A percentile compares a stretch with the other conserved stretches of the same genome.
Evolutionary conservation across 768 basidiomycete genomes (phyloP).

Genomic region (Scleroderma citrinum): DNA sequence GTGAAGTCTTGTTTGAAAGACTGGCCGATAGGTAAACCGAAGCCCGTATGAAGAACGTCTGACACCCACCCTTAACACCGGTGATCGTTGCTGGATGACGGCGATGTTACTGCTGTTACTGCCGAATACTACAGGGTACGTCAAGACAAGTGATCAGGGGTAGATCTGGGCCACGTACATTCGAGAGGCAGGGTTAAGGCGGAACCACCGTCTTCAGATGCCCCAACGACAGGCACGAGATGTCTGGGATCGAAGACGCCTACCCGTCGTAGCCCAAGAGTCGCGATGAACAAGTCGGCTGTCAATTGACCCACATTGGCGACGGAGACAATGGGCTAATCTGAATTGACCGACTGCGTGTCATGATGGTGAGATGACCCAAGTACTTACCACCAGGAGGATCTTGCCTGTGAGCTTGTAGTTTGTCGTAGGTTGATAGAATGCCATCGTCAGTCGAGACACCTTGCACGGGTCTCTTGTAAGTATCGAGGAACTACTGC

Average conservation of each 20-base stretch:
- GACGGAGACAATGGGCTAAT: constrained; percentile 66
- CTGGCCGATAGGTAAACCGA: constrained; percentile 30
- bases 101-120: constrained; percentile 42
- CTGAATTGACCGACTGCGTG: constrained; percentile 7
- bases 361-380: background rate
- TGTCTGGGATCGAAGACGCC: constrained; percentile 59
- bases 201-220: constrained; percentile 51
- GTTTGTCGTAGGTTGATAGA: constrained; percentile 21
- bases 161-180: constrained; percentile 42
- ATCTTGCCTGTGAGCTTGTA: constrained; percentile 26
- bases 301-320: constrained; percentile 81
- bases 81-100: constrained; percentile 75
- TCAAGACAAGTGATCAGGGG: constrained; percentile 1
- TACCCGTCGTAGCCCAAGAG: constrained; percentile 52
- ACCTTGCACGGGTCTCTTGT: too few species aligned
- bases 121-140: constrained; percentile 60
- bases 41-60: background rate
- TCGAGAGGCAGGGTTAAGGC: constrained; percentile 74
- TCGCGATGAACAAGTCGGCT: constrained; percentile 65
- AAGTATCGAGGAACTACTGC: too few species aligned
- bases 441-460: constrained; percentile 20
- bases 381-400: constrained; percentile 24
- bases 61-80: constrained; percentile 61
- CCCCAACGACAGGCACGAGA: constrained; percentile 68
- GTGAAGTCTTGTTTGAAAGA: constrained; percentile 65